Conservation (phyloP, 345 rosid species). For the Brassica nigra region DNA sequence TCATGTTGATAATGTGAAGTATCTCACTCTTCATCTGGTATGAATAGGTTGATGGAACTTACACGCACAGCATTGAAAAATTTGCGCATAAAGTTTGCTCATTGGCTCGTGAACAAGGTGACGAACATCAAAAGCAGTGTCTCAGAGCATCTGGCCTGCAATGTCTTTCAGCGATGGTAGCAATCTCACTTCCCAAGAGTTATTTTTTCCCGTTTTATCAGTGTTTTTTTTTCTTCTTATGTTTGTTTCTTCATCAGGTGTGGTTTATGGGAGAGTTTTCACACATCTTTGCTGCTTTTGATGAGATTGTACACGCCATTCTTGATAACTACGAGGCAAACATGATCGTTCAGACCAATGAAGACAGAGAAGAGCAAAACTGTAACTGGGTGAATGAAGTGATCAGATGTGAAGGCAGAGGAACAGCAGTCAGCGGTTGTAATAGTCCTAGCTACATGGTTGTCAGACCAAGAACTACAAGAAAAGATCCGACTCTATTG, state of each 20-base stretch:
- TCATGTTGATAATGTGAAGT: not conserved
- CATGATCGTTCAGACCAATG: constrained; percentile 44
- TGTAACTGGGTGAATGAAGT: constrained; percentile 98
- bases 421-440: constrained; percentile 46
- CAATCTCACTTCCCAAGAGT: not conserved
- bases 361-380: constrained; percentile 63
- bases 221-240: not conserved
- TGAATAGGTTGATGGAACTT: constrained; percentile 79
- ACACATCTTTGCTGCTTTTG: constrained; percentile 68
- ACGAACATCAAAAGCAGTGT: constrained; percentile 46
- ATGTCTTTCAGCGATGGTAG: constrained; percentile 95
- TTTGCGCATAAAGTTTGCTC: constrained; percentile 68
- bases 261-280: constrained; percentile 93
- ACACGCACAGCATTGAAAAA: constrained; percentile 73
- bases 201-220: not conserved
- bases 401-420: constrained; percentile 86
- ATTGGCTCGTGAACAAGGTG: constrained; percentile 60
- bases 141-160: constrained; percentile 84
- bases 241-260: constrained; percentile 53
- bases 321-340: constrained; percentile 81
- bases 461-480: constrained; percentile 61
- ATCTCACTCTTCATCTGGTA: constrained; percentile 25
- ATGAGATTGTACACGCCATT: constrained; percentile 77
- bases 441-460: constrained; percentile 55
- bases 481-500: constrained; percentile 76